A percentile compares a stretch with the other conserved stretches of the same genome.
Evolutionary conservation across 352 stramenopile species (phyloP).

Genomic region (Aphanomyces invadans): DNA sequence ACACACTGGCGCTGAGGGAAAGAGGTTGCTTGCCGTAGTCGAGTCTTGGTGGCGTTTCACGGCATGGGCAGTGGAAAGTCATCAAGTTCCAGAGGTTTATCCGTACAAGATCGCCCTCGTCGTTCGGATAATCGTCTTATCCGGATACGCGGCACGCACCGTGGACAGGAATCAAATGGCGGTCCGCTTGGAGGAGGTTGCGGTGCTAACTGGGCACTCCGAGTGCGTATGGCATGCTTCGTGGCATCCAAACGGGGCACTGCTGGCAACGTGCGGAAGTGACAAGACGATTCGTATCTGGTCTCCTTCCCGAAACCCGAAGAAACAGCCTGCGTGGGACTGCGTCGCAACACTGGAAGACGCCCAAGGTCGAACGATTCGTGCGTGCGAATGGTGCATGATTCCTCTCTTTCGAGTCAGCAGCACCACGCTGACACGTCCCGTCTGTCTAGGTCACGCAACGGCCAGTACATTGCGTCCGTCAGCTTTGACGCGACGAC

Average conservation of each 20-base stretch:
- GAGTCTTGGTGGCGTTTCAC: too few species aligned
- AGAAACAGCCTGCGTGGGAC: constrained; percentile 49
- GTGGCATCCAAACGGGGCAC: constrained; percentile 76
- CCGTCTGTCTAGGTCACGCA: constrained; percentile 42
- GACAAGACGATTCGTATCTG: constrained; percentile 87
- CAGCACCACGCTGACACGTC: too few species aligned
- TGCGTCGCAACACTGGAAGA: constrained; percentile 91
- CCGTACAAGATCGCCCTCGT: too few species aligned
- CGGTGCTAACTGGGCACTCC: constrained; percentile 70
- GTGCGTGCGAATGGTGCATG: constrained; percentile 87
- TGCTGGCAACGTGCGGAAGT: constrained; percentile 86
- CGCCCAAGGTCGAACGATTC: constrained; percentile 91
- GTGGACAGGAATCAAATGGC: background rate
- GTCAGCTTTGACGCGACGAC: constrained; percentile 96
- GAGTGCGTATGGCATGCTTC: constrained; percentile 89
- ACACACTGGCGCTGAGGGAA: background rate
- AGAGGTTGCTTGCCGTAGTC: too few species aligned
- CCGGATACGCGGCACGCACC: background rate
- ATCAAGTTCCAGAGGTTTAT: too few species aligned
- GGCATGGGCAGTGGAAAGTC: too few species aligned
- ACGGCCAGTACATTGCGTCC: constrained; percentile 84
- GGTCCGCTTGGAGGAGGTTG: constrained; percentile 37
- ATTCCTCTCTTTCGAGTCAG: constrained; percentile 32
- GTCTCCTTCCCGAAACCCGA: constrained; percentile 27
- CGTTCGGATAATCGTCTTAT: too few species aligned